These are phyloP conservation scores for Chlorociboria aeruginascens DNA, from an alignment of 495 filamentous ascomycete genomes.

Conservation along the genomic window DNA sequence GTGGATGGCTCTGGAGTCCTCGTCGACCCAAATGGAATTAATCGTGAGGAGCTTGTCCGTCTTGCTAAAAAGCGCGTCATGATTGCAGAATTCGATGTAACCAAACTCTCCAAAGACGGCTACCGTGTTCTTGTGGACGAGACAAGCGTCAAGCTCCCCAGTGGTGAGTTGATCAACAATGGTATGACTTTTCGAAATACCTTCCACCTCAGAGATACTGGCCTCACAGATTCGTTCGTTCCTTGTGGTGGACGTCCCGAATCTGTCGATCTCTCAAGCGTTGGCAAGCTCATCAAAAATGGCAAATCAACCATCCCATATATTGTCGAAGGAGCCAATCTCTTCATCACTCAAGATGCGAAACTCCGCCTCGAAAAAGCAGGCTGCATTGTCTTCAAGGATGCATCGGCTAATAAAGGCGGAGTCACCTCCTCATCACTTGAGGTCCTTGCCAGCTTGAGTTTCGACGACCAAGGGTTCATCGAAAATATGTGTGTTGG, in stretches of 20 bases:
- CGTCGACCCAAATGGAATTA: conserved; percentile 79
- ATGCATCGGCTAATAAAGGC: conserved; percentile 97
- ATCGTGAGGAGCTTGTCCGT: conserved; percentile 70
- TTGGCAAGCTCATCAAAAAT: conserved; percentile 71
- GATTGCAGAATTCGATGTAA: conserved; percentile 77
- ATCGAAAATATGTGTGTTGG: conserved; percentile 86
- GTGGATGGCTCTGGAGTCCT: conserved; percentile 94
- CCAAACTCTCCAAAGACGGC: conserved; percentile 75
- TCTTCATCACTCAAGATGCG: conserved; percentile 98
- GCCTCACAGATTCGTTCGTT: conserved; percentile 78
- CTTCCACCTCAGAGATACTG: conserved; percentile 73
- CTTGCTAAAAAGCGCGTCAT: conserved; percentile 80
- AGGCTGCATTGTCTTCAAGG: conserved; percentile 90
- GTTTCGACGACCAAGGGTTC: conserved; percentile 83
- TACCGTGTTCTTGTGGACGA: conserved; percentile 94
- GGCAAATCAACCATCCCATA: conserved; percentile 80
- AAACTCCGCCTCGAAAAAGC: conserved; percentile 91
- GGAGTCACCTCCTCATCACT: conserved; percentile 97
- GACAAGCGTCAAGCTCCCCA: conserved; percentile 71
- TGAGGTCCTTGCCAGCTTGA: conserved; percentile 86
- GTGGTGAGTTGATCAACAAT: conserved; percentile 75
- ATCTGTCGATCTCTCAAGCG: conserved; percentile 84
- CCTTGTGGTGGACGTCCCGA: conserved; percentile 95
- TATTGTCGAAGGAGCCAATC: conserved; percentile 94
- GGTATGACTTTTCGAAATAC: conserved; percentile 95